phyloP scores from a whole-genome alignment of 768 basidiomycete genomes.

The Auriculariales sp. region DNA sequence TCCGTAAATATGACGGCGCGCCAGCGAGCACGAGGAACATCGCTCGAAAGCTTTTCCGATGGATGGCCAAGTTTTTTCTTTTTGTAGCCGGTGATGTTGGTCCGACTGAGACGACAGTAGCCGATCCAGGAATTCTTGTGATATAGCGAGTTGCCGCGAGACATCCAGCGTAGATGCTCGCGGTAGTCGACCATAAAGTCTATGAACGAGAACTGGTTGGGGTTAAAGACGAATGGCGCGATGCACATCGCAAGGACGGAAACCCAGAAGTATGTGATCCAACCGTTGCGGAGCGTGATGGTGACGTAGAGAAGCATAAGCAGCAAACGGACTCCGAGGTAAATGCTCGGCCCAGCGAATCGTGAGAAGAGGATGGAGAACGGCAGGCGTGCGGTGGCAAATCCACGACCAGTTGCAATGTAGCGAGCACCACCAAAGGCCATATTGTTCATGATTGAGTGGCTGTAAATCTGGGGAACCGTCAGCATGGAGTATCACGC shows the following conservation, averaged over 20 bases:
- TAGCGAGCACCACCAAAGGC: slow-evolving; percentile 97
- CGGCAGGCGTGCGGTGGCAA: slow-evolving; percentile 90
- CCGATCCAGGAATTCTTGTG: slow-evolving; percentile 99
- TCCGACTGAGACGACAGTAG: slow-evolving; percentile 92
- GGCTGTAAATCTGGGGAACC: slow-evolving; percentile 97
- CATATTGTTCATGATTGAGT: slow-evolving; percentile 92
- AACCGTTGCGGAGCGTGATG: slow-evolving; percentile 83
- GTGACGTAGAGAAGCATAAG: slow-evolving; percentile 83
- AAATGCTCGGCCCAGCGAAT: slow-evolving; percentile 98
- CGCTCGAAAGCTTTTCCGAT: slow-evolving; percentile 90
- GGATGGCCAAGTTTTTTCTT: slow-evolving; percentile 97
- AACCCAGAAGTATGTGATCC: slow-evolving; percentile 98
- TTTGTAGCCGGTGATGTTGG: slow-evolving; percentile 98
- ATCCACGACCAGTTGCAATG: slow-evolving; percentile 97
- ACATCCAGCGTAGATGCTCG: slow-evolving; percentile 99
- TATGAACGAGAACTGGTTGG: slow-evolving; percentile 95
- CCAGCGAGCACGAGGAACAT: slow-evolving; percentile 88
- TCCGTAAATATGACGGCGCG: slow-evolving; percentile 69
- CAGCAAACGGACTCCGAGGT: slow-evolving; percentile 93
- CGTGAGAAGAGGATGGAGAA: slow-evolving; percentile 97
- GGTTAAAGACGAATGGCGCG: slow-evolving; percentile 98
- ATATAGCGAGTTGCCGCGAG: slow-evolving; percentile 88
- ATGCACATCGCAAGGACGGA: slow-evolving; percentile 90
- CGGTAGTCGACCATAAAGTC: slow-evolving; percentile 99
- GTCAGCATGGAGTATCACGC: too few relatives aligned